Evolutionary conservation across 208 protist species (phyloP).

Genomic region (Vickermania spadyakhi): DNA sequence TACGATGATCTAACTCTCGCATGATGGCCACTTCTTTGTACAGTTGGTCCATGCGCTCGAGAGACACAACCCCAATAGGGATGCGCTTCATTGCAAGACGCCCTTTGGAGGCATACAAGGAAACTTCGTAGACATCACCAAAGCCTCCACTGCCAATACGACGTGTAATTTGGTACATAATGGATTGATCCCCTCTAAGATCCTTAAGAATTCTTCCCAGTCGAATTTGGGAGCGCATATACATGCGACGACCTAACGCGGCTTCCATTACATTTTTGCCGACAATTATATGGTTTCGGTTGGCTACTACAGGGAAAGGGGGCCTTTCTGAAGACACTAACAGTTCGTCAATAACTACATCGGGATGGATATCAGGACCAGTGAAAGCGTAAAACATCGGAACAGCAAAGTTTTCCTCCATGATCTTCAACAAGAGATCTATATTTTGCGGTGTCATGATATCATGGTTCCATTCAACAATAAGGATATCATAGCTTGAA

Average conservation of each 20-base stretch:
- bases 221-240: conserved; percentile 19
- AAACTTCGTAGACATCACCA: conserved; percentile 72
- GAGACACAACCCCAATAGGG: conserved; percentile 43
- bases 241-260: background rate
- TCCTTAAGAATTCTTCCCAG: conserved; percentile 32
- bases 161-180: conserved; percentile 47
- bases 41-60: conserved; percentile 46
- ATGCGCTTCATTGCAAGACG: conserved; percentile 78
- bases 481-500: conserved; percentile 41
- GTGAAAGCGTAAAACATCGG: background rate
- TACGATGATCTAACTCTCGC: conserved; percentile 58
- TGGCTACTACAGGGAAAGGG: background rate
- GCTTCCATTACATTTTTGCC: background rate
- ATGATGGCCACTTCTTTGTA: conserved; percentile 72
- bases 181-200: conserved; percentile 31
- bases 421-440: background rate
- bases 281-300: background rate
- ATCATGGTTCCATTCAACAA: conserved; percentile 47
- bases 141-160: conserved; percentile 60
- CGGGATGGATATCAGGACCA: background rate
- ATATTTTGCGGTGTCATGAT: conserved; percentile 11
- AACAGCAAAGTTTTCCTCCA: background rate
- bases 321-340: background rate
- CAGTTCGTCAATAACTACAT: background rate
- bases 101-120: conserved; percentile 53